Percentiles rank a stretch among this genome's conserved stretches.
Conservation (phyloP, 768 basidiomycete genomes). For the Hortiboletus campestris region DNA sequence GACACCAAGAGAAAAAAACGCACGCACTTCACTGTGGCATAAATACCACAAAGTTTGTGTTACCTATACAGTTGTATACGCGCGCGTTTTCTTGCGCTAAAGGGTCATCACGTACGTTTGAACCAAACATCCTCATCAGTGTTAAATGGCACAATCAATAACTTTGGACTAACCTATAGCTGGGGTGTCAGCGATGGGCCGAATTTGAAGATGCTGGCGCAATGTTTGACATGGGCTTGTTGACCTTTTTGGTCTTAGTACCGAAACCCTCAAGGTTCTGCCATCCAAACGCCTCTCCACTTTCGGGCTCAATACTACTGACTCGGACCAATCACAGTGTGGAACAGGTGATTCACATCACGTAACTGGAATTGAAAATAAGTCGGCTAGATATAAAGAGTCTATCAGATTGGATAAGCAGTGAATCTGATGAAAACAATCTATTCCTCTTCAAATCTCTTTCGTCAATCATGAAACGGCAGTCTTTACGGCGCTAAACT, state of each 20-base stretch:
- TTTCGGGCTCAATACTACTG: constrained; percentile 10
- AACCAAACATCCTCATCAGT: not conserved
- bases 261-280: constrained; percentile 16
- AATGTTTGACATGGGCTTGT: constrained; percentile 7
- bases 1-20: constrained; percentile 12
- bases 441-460: constrained; percentile 8
- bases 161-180: constrained; percentile 12
- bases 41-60: constrained; percentile 11
- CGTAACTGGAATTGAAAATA: constrained; percentile 26
- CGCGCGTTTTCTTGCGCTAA: constrained; percentile 11
- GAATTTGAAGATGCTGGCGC: not conserved
- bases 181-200: not conserved
- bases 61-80: not conserved
- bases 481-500: constrained; percentile 20
- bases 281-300: not conserved
- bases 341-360: constrained; percentile 17
- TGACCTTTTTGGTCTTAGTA: constrained; percentile 15
- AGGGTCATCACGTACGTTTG: constrained; percentile 5
- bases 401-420: constrained; percentile 15
- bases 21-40: constrained; percentile 13
- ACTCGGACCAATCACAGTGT: constrained; percentile 19
- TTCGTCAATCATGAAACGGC: constrained; percentile 23
- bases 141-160: not conserved
- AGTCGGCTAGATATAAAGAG: constrained; percentile 26
- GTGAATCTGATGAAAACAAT: constrained; percentile 9